Evolutionary conservation across 139 green algal species (phyloP), one percentile per base, ranked within the genome.

Genomic region (Microglena sp.): DNA sequence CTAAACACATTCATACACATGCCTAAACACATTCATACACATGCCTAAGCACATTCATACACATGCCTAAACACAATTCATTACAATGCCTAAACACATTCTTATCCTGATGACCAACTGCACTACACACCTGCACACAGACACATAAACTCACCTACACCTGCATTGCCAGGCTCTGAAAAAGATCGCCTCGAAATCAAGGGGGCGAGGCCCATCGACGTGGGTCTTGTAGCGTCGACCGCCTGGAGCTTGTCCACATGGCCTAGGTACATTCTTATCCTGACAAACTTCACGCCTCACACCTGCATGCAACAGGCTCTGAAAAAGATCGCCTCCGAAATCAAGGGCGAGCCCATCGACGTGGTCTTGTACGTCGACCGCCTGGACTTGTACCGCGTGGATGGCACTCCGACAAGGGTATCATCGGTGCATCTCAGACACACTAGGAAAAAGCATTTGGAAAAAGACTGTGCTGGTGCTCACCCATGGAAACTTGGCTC

Each of bases 371-470:
- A 81, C 36, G 69, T 79, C 0, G 81, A 87, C 69, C 66, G 81
- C 27, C 72, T 87, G 63, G 81, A 87, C 78, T 45, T 85, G 55
- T 87, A 85, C 78, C 65, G 75, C 0, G 72, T 85, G 34, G 77
- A 84, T n/a, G n/a, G 26, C 45, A 70, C 11, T 75, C 84, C n/a
- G 81, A 87, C 68, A 75, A 62, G 69, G 64, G 64, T 54, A 80
- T 84, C 60, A 79, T 87, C 24, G 33, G 61, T 24, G 77, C 24
- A 70, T 87, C 55, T 72, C 45, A 5, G 66, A 82, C 55, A 72
- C 46, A 2, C 75, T 87, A 60, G 81, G 81, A 0, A 53, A 35
- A 1, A 27, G 46, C 21, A 76, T 87, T 28, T 87, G 81, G 81
- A 22, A 69, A 2, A 73, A 77, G n/a, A 76, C 81, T 4, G 34